These are phyloP conservation scores for Atkinsonella texensis DNA, from an alignment of 2,329 filamentous ascomycete genomes.

Conservation along the genomic window DNA sequence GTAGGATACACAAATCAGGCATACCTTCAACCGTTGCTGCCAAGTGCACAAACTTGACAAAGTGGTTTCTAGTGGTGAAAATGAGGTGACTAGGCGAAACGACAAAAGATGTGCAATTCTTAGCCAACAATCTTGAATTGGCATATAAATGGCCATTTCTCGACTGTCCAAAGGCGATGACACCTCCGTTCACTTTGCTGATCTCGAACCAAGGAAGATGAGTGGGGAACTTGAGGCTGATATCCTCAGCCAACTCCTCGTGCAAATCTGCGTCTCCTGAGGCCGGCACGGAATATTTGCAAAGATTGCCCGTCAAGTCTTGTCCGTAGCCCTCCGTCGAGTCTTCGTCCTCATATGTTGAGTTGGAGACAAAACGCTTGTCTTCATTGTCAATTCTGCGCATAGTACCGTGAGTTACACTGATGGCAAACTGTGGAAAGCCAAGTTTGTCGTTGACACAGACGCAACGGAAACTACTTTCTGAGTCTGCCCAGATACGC, in stretches of 20 bases:
- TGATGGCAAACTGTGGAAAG: conserved; percentile 13
- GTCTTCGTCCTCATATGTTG: conserved; percentile 19
- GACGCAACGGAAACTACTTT: conserved; percentile 19
- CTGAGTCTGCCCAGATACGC: conserved; percentile 19
- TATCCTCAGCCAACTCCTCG: conserved; percentile 14
- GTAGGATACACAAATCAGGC: conserved; percentile 6
- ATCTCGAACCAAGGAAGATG: conserved; percentile 43
- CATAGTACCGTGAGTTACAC: conserved; percentile 8
- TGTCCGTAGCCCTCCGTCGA: conserved; percentile 29
- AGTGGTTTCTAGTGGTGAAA: conserved; percentile 83
- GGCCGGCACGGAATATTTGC: conserved; percentile 22
- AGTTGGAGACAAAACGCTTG: conserved; percentile 17
- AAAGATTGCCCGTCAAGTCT: conserved; percentile 33
- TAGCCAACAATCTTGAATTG: conserved; percentile 59
- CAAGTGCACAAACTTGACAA: conserved; percentile 89
- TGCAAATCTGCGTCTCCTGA: not conserved
- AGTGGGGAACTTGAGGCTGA: conserved; percentile 27
- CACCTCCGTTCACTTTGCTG: conserved; percentile 27
- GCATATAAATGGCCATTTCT: conserved; percentile 68
- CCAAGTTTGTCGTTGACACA: conserved; percentile 17
- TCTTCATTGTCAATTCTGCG: conserved; percentile 10
- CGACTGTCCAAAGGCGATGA: conserved; percentile 52
- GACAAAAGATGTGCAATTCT: conserved; percentile 86
- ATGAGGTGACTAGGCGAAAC: conserved; percentile 73
- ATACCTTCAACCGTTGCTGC: conserved; percentile 47